Evolutionary conservation across 768 basidiomycete genomes (phyloP).

Genomic region (Amylocystis lapponica): DNA sequence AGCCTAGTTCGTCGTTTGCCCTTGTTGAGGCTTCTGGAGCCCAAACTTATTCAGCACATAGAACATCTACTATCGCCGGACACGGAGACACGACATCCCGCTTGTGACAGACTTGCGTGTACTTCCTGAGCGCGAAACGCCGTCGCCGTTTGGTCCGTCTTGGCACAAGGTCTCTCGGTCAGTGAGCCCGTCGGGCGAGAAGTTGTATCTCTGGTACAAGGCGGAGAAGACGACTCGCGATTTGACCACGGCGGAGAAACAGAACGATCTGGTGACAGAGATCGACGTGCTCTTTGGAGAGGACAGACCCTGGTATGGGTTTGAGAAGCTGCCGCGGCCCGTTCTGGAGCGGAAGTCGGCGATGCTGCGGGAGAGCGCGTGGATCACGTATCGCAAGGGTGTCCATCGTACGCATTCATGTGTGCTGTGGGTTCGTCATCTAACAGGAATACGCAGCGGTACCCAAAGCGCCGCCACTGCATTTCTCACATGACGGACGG

Average conservation of each 20-base stretch:
- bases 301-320: slow-evolving; percentile 81
- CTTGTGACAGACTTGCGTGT: slow-evolving; percentile 71
- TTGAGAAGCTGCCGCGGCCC: slow-evolving; percentile 61
- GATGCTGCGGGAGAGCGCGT: slow-evolving; percentile 39
- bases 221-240: slow-evolving; percentile 56
- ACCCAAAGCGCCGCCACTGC: slow-evolving; percentile 70
- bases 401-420: slow-evolving; percentile 54
- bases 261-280: slow-evolving; percentile 73
- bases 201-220: slow-evolving; percentile 77
- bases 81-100: slow-evolving; percentile 73
- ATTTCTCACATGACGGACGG: slow-evolving; percentile 76
- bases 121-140: slow-evolving; percentile 49
- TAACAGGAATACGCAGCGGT: slow-evolving; percentile 37
- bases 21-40: neutral
- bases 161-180: slow-evolving; percentile 59
- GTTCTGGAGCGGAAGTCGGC: slow-evolving; percentile 39
- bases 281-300: slow-evolving; percentile 89
- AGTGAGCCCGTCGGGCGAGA: slow-evolving; percentile 35
- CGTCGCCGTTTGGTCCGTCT: slow-evolving; percentile 35
- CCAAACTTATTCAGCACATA: slow-evolving; percentile 21
- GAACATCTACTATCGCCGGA: slow-evolving; percentile 81
- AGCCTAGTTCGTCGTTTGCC: slow-evolving; percentile 45
- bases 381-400: slow-evolving; percentile 64
- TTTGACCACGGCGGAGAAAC: slow-evolving; percentile 52
- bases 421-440: neutral